Base-by-base conservation (phyloP, 345 rosid species). In the Anacardium occidentale region DNA sequence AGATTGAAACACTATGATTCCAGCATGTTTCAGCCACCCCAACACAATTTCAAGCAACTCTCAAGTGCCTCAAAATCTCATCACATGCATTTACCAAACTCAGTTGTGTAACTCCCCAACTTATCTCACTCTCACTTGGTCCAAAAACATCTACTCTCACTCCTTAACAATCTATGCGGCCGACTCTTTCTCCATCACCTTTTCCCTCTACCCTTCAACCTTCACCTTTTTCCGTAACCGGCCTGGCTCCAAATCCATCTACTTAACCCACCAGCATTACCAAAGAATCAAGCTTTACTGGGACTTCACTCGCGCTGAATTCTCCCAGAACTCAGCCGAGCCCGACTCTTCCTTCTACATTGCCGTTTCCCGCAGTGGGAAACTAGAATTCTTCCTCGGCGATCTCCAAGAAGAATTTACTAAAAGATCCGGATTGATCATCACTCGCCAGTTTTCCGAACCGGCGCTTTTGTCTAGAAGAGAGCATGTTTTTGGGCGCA, bases 401-500 rank as follows among this genome's bases (percentile, higher is more conserved):
- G 90, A 85, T 74, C 85, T 85, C 14, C 70, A 34, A 0, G 70
- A 73, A 2, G 85, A 81, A 74, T 47, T 80, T 2, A 69, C 56
- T 1, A 70, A 80, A 70, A 75, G 85, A n/a, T 68, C 77, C n/a
- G 84, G 84, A 6, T 57, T 80, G 68, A 60, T 51, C 48, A 9
- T 64, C 76, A 54, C 75, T 59, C 70, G 73, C 24, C 77, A 75
- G 17, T 14, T 75, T 5, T 21, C 68, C 1, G 84, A 77, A 37
- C 81, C 85, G 4, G 48, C 69, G 2, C 76, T 83, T 42, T 5
- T 87, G 73, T 83, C 87, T 10, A 59, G 79, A 61, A 80, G 88
- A 54, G 88, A 85, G 64, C 90, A 87, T 66, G 87, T 83, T 40
- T 83, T 87, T 75, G 90, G 90, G 0, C 69, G 65, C 32, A 77